Percentiles rank a stretch among this genome's conserved stretches.
Conservation (phyloP, 495 filamentous ascomycete genomes). For the Penicillium lagena region DNA sequence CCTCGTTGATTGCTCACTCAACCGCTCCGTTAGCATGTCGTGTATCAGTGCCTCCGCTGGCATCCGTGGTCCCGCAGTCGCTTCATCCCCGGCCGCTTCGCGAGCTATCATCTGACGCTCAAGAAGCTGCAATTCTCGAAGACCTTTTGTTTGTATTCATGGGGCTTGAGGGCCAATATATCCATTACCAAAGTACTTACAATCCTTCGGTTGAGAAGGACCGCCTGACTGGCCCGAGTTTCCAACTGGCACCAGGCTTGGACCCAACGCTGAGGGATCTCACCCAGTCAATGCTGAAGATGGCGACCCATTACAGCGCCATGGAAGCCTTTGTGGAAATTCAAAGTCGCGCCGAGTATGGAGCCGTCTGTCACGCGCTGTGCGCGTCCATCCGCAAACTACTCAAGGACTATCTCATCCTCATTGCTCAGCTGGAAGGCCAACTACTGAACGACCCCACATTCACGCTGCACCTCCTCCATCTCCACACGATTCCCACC, state of each 20-base stretch:
- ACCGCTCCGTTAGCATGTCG: constrained; percentile 83
- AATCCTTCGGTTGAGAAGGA: constrained; percentile 80
- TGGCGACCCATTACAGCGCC: constrained; percentile 89
- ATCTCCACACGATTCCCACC: constrained; percentile 84
- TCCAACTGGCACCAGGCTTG: constrained; percentile 72
- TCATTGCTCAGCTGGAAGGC: constrained; percentile 88
- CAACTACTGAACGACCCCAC: constrained; percentile 79
- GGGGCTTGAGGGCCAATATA: constrained; percentile 97
- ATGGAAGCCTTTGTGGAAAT: constrained; percentile 91
- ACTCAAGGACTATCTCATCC: constrained; percentile 85
- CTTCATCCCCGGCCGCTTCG: constrained; percentile 68
- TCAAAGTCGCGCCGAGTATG: constrained; percentile 87
- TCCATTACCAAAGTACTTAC: constrained; percentile 76
- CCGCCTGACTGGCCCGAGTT: constrained; percentile 72
- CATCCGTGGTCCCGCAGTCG: constrained; percentile 61
- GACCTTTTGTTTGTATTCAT: constrained; percentile 93
- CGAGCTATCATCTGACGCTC: constrained; percentile 66
- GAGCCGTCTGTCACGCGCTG: constrained; percentile 91
- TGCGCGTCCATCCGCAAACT: constrained; percentile 89
- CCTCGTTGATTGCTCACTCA: constrained; percentile 72
- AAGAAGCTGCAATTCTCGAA: constrained; percentile 82
- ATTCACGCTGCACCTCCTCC: constrained; percentile 88
- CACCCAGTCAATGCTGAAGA: constrained; percentile 81
- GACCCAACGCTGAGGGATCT: constrained; percentile 90
- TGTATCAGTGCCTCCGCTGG: constrained; percentile 75